Conservation (phyloP, 345 rosid genomes). For the Populus alba region DNA sequence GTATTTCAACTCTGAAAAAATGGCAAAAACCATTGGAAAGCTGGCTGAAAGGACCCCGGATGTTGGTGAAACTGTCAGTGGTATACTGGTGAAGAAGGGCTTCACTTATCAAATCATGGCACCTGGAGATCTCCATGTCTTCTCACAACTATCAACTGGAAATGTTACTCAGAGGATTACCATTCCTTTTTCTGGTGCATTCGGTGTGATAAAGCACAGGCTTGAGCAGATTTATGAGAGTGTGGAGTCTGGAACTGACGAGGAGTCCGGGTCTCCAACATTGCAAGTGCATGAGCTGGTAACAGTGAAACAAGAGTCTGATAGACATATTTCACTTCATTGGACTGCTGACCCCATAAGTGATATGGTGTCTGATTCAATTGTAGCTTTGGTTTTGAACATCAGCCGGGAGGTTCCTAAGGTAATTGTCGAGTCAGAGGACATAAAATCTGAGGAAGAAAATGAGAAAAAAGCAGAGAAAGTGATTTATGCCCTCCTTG, state of each 20-base stretch:
- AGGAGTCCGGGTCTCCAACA: constrained; percentile 62
- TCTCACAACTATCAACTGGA: constrained; percentile 91
- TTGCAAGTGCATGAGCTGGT: constrained; percentile 68
- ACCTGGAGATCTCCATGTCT: constrained; percentile 90
- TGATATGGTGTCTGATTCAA: constrained; percentile 91
- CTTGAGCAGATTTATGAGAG: constrained; percentile 82
- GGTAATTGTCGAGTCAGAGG: constrained; percentile 60
- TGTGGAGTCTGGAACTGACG: constrained; percentile 71
- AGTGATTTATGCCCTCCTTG: constrained; percentile 73
- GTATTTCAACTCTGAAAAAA: constrained; percentile 79
- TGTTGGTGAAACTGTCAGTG: constrained; percentile 73
- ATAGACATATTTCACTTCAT: constrained; percentile 75
- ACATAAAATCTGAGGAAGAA: constrained; percentile 56
- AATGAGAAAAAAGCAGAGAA: constrained; percentile 71
- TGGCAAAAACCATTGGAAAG: constrained; percentile 94
- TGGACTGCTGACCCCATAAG: constrained; percentile 86
- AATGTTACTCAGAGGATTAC: constrained; percentile 77
- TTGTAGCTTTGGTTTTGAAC: constrained; percentile 79
- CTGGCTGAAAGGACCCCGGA: constrained; percentile 82
- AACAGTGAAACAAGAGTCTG: constrained; percentile 76
- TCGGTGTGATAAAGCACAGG: constrained; percentile 73
- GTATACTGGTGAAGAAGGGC: constrained; percentile 84
- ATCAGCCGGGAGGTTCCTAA: constrained; percentile 75
- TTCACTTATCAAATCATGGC: constrained; percentile 97
- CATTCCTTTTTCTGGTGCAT: constrained; percentile 71